These are phyloP conservation scores for Batrachochytrium dendrobatidis DNA, from an alignment of 371 early-diverging fungal species.

Conservation along the genomic window DNA sequence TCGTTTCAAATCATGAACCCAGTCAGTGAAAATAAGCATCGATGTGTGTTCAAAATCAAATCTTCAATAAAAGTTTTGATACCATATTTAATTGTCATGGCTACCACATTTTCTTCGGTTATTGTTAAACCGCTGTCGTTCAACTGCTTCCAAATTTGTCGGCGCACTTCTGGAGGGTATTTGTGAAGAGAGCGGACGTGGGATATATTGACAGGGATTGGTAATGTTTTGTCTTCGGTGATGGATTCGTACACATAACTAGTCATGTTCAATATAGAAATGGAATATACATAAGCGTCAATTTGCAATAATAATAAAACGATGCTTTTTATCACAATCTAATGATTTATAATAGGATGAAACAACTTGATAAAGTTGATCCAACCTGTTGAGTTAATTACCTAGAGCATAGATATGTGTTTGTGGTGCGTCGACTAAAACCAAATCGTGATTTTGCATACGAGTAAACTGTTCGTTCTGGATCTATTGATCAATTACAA, in stretches of 20 bases:
- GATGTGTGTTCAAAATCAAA: background rate
- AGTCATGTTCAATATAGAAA: too few relatives aligned
- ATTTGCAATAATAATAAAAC: too few relatives aligned
- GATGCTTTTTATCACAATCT: too few relatives aligned
- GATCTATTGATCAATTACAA: constrained; percentile 6
- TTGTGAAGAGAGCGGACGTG: constrained; percentile 33
- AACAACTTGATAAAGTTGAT: too few relatives aligned
- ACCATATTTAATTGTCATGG: constrained; percentile 28
- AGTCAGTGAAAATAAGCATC: background rate
- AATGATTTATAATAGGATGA: too few relatives aligned
- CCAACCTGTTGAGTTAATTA: constrained; percentile 9
- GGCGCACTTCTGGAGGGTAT: constrained; percentile 23
- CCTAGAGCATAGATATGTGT: constrained; percentile 36
- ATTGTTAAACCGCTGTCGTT: constrained; percentile 20
- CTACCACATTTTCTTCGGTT: constrained; percentile 31
- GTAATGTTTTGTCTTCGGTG: constrained; percentile 25
- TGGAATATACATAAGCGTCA: too few relatives aligned
- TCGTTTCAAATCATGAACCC: background rate
- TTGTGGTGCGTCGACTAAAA: constrained; percentile 32
- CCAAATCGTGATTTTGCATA: constrained; percentile 24
- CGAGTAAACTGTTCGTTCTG: constrained; percentile 28
- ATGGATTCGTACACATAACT: constrained; percentile 34
- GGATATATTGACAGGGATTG: constrained; percentile 30
- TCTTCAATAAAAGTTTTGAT: too few relatives aligned
- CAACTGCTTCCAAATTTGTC: constrained; percentile 27